phyloP scores from a whole-genome alignment of 2,329 filamentous ascomycete species.

The Botrytis sinoallii region DNA sequence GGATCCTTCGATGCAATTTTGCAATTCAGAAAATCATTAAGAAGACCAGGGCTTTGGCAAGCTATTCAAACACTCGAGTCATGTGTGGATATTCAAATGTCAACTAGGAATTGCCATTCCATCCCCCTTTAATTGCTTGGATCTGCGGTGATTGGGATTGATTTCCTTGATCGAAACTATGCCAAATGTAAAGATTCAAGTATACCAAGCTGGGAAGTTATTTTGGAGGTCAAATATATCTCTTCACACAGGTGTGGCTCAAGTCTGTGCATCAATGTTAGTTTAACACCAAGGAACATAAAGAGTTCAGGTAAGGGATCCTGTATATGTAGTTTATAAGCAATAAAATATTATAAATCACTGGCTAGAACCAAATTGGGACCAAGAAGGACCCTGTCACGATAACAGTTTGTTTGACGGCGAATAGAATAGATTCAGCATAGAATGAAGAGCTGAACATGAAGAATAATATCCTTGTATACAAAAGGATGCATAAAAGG shows the following conservation, averaged over 20 bases:
- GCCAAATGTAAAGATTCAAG: not conserved
- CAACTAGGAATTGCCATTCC: not conserved
- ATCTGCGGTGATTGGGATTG: not conserved
- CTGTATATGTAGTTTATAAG: not conserved
- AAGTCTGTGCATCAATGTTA: slow-evolving; percentile 19
- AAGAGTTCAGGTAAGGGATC: not conserved
- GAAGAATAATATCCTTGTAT: not conserved
- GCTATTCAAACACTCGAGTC: not conserved
- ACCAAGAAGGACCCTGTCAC: not conserved
- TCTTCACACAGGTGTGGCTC: slow-evolving; percentile 15
- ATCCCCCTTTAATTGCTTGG: too few relatives aligned
- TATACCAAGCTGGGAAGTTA: slow-evolving; percentile 18
- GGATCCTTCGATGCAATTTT: not conserved
- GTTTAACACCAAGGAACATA: not conserved
- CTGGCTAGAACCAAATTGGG: too few relatives aligned
- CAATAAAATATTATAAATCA: not conserved
- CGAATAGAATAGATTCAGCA: not conserved
- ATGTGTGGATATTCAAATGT: not conserved
- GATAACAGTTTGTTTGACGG: not conserved
- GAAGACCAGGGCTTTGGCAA: not conserved
- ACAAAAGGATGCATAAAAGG: not conserved
- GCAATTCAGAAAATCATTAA: not conserved
- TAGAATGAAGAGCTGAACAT: not conserved
- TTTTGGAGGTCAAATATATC: slow-evolving; percentile 24
- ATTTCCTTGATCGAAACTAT: not conserved